A percentile compares a stretch with the other conserved stretches of the same genome.
Evolutionary conservation across 2,329 filamentous ascomycete genomes (phyloP).

Genomic region (Colletotrichum coccodes): DNA sequence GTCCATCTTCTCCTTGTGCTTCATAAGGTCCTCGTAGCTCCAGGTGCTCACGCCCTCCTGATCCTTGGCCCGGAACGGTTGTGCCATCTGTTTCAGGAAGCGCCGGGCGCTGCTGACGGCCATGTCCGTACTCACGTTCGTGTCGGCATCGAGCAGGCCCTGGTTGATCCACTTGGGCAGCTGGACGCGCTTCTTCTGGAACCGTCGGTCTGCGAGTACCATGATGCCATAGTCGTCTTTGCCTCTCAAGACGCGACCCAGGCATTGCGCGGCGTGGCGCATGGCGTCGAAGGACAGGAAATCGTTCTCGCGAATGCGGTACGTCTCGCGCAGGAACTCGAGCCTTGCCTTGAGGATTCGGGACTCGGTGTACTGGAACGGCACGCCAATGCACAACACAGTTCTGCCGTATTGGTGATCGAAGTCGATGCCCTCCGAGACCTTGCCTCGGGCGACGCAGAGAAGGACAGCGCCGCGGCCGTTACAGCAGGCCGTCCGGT

Average conservation of each 20-base stretch:
- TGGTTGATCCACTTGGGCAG: conserved; percentile 97
- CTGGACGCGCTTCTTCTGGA: conserved; percentile 90
- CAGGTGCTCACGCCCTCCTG: conserved; percentile 95
- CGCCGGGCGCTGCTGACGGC: conserved; percentile 88
- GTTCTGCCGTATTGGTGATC: conserved; percentile 98
- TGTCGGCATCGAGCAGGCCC: conserved; percentile 84
- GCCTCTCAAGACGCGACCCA: conserved; percentile 92
- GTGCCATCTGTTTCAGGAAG: conserved; percentile 91
- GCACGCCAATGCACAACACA: conserved; percentile 95
- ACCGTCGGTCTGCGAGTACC: conserved; percentile 94
- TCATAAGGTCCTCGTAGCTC: conserved; percentile 82
- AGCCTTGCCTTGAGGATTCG: conserved; percentile 94
- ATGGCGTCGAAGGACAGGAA: conserved; percentile 99
- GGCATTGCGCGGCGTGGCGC: conserved; percentile 97
- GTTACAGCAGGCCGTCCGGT: conserved; percentile 97
- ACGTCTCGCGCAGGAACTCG: conserved; percentile 96
- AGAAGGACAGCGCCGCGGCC: conserved; percentile 92
- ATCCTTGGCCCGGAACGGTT: conserved; percentile 83
- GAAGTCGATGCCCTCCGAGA: conserved; percentile 98
- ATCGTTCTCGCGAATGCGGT: conserved; percentile 95
- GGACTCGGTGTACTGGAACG: conserved; percentile 98
- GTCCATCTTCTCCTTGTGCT: conserved; percentile 80
- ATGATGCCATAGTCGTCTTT: conserved; percentile 99
- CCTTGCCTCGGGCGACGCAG: conserved; percentile 96
- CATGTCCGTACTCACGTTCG: conserved; percentile 95